phyloP scores from a whole-genome alignment of 1,284 basidiomycete species.

The Ustilago shanxiensis region DNA sequence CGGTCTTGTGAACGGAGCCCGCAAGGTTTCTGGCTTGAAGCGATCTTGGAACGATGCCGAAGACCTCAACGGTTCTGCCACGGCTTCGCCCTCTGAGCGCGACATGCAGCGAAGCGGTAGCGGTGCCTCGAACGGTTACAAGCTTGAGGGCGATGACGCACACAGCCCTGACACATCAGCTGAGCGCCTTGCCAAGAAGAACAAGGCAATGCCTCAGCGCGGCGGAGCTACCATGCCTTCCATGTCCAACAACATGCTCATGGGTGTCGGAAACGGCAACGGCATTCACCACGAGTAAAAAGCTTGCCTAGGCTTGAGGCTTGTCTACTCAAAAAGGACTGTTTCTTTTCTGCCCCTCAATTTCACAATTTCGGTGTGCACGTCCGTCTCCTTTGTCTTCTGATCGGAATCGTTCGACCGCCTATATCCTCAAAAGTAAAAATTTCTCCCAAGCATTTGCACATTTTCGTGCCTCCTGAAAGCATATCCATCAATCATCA shows the following conservation, averaged over 20 bases:
- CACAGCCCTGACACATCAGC: slow-evolving; percentile 50
- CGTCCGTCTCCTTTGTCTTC: not conserved
- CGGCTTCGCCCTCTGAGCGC: slow-evolving; percentile 46
- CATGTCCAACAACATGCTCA: slow-evolving; percentile 47
- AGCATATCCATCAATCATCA: slow-evolving; percentile 1
- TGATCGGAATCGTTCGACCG: slow-evolving; percentile 6
- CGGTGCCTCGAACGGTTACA: slow-evolving; percentile 47
- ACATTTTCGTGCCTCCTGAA: slow-evolving; percentile 2
- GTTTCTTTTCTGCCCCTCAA: not conserved
- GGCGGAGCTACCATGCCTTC: slow-evolving; percentile 37
- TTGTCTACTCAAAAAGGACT: not conserved
- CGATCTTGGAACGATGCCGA: slow-evolving; percentile 52
- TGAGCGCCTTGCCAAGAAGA: slow-evolving; percentile 48
- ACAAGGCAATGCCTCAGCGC: slow-evolving; percentile 43
- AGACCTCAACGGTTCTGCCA: slow-evolving; percentile 44
- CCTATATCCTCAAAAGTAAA: not conserved
- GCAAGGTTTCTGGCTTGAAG: slow-evolving; percentile 55
- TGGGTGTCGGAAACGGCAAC: slow-evolving; percentile 48
- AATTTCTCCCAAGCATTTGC: slow-evolving; percentile 1
- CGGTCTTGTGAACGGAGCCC: slow-evolving; percentile 39
- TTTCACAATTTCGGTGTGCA: not conserved
- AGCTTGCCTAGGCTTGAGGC: not conserved
- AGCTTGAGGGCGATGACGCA: slow-evolving; percentile 47
- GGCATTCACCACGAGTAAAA: slow-evolving; percentile 46
- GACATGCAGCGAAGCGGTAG: slow-evolving; percentile 57